phyloP scores from a whole-genome alignment of 192 early-diverging fungal species.

The Coemansia sp. region DNA sequence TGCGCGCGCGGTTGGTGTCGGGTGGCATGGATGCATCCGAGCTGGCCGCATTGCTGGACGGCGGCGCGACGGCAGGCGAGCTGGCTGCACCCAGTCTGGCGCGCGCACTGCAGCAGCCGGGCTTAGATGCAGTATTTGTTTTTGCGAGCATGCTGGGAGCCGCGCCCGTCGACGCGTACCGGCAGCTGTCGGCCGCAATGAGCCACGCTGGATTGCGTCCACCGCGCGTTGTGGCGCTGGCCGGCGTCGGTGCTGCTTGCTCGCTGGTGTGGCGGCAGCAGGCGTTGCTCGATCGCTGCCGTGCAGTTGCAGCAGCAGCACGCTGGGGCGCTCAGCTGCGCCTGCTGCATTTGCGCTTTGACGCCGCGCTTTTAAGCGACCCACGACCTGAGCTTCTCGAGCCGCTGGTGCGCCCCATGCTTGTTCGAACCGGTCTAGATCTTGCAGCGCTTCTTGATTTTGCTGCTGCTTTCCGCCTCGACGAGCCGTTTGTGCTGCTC shows the following conservation, averaged over 20 bases:
- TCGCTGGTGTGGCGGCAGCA: conserved; percentile 67
- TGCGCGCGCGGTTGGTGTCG: conserved; percentile 22
- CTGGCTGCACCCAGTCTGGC: conserved; percentile 17
- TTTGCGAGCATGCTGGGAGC: conserved; percentile 40
- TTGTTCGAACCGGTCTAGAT: conserved; percentile 62
- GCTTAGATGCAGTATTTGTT: conserved; percentile 39
- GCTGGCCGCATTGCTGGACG: conserved; percentile 20
- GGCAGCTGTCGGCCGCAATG: conserved; percentile 41
- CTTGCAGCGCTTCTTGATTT: conserved; percentile 65
- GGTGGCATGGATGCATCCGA: conserved; percentile 37
- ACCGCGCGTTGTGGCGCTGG: conserved; percentile 45
- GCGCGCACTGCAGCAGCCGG: conserved; percentile 43
- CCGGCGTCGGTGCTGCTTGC: conserved; percentile 59
- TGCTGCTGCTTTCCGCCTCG: conserved; percentile 59
- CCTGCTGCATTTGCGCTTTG: conserved; percentile 62
- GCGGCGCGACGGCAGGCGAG: background rate
- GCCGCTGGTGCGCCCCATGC: conserved; percentile 58
- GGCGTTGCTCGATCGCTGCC: conserved; percentile 60
- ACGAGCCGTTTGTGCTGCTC: conserved; percentile 39
- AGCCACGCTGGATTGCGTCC: conserved; percentile 41
- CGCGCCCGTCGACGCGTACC: conserved; percentile 26
- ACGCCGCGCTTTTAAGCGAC: conserved; percentile 55
- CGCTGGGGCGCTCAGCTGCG: conserved; percentile 67
- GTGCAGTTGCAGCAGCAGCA: conserved; percentile 59
- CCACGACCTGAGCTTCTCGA: conserved; percentile 55